Conservation (phyloP, 208 protist species). For the Strigomonas culicis region DNA sequence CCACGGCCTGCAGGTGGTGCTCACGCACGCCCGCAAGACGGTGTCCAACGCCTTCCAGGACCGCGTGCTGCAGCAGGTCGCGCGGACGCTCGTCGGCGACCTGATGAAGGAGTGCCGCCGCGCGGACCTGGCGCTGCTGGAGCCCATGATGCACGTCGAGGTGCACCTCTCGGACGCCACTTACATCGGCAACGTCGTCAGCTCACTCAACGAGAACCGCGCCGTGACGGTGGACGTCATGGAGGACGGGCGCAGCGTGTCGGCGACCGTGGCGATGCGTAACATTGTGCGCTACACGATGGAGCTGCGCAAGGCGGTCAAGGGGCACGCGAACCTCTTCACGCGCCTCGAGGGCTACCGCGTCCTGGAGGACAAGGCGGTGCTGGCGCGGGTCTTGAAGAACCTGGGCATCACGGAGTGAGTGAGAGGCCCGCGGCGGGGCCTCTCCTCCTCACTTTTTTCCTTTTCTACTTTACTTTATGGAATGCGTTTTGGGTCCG, state of each 20-base stretch:
- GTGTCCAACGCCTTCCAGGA: slow-evolving; percentile 36
- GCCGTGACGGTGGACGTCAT: slow-evolving; percentile 75
- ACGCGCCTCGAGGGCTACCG: slow-evolving; percentile 71
- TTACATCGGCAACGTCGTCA: slow-evolving; percentile 75
- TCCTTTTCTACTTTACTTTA: slow-evolving; percentile 3
- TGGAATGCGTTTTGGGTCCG: background rate
- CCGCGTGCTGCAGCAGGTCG: slow-evolving; percentile 34
- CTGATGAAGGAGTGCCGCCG: slow-evolving; percentile 33
- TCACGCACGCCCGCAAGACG: slow-evolving; percentile 54
- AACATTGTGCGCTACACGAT: slow-evolving; percentile 85
- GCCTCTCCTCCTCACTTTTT: background rate
- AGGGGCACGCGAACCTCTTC: slow-evolving; percentile 84
- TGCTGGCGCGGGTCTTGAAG: slow-evolving; percentile 70
- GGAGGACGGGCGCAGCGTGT: slow-evolving; percentile 75
- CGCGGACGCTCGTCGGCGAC: slow-evolving; percentile 46
- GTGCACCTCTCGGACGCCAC: slow-evolving; percentile 70
- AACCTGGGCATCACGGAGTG: slow-evolving; percentile 69
- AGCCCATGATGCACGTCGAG: slow-evolving; percentile 90
- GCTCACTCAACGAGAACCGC: slow-evolving; percentile 72
- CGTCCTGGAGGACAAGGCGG: slow-evolving; percentile 70
- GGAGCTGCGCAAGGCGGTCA: slow-evolving; percentile 81
- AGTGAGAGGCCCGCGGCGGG: background rate
- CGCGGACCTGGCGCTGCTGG: slow-evolving; percentile 36
- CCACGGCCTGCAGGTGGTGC: slow-evolving; percentile 63
- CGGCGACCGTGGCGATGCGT: slow-evolving; percentile 73